Base-by-base conservation (phyloP, 192 early-diverging fungal species). In the Mortierella hygrophila region DNA sequence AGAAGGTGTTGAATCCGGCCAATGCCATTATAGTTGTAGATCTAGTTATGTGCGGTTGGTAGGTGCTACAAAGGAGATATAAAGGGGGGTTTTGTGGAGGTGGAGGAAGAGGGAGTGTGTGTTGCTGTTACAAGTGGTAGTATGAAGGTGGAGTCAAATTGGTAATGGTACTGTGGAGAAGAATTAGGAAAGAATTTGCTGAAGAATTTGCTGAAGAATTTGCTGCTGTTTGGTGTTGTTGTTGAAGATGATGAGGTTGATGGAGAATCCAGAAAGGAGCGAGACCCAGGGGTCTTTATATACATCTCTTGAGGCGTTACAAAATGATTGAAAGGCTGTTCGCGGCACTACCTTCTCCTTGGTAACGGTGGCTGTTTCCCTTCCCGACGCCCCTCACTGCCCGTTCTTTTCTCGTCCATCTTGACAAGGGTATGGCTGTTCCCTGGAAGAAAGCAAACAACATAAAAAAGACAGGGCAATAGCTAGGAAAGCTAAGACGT, bases 21-120 rank as follows among this genome's bases (percentile, higher is more conserved):
- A 85, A 37, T 9, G 52, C 78, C 83, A 85, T 77, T 44, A 38
- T 9, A 42, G 47, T 20, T 47, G 35, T 26, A 35, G 29, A 49
- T 70, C 9, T 10, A 21, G 42, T 42, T 26, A 18, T 35, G 41
- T 18, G 49, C 1, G 23, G 38, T 26, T 55, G 23, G 23, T 57
- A 11, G 38, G 15, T 44, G 38, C 68, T 54, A 40, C 21, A 63
- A 55, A 21, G n/a, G 26, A 10, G 75, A 57, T 18, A 47, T 1
- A 46, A 2, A 23, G 42, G 15, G 46, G n/a, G 26, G 42, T 73
- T 23, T 10, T 6, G 72, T 8, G 26, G 40, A 7, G 1, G 23
- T 7, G 23, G 38, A 21, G 18, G 1, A 20, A 5, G 49, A 20
- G 44, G 9, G 44, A 13, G 44, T 46, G 6, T 46, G 49, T 52